Conservation (phyloP, 1,139 yeast genomes). For the Yamadazyma membranifaciens region DNA sequence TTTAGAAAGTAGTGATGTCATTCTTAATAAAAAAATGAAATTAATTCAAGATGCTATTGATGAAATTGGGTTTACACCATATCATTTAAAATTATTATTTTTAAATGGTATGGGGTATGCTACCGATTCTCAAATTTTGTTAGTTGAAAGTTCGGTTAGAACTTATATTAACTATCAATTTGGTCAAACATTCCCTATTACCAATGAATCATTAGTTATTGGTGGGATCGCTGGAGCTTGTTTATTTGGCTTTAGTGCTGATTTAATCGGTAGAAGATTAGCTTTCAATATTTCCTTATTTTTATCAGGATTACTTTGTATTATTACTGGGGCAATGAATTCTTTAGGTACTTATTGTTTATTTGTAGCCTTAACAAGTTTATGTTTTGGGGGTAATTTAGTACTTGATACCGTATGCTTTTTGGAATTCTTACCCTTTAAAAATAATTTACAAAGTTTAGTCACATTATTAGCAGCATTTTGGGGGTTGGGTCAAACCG, state of each 20-base stretch:
- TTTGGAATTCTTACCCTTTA: constrained; percentile 55
- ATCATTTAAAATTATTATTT: constrained; percentile 36
- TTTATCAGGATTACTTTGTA: constrained; percentile 49
- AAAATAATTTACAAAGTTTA: constrained; percentile 43
- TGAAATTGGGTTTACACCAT: constrained; percentile 37
- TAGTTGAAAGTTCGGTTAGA: constrained; percentile 37
- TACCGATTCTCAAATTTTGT: constrained; percentile 57
- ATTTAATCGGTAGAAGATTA: constrained; percentile 54
- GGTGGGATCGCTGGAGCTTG: constrained; percentile 59
- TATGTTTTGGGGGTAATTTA: constrained; percentile 60
- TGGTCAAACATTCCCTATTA: constrained; percentile 31
- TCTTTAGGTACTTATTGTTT: constrained; percentile 49
- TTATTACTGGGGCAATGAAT: constrained; percentile 52
- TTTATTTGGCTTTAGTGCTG: constrained; percentile 59
- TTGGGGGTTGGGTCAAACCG: constrained; percentile 65
- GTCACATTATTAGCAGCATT: constrained; percentile 56
- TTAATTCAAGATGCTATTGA: constrained; percentile 33
- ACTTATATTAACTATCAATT: constrained; percentile 43
- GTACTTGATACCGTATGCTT: constrained; percentile 62
- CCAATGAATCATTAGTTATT: constrained; percentile 25
- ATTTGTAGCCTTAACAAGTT: constrained; percentile 44
- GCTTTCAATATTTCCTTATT: constrained; percentile 57
- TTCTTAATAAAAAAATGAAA: constrained; percentile 26
- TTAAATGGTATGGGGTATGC: constrained; percentile 65
- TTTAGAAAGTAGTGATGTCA: constrained; percentile 24